phyloP scores from a whole-genome alignment of 768 basidiomycete species.

The Tricholoma furcatifolium region DNA sequence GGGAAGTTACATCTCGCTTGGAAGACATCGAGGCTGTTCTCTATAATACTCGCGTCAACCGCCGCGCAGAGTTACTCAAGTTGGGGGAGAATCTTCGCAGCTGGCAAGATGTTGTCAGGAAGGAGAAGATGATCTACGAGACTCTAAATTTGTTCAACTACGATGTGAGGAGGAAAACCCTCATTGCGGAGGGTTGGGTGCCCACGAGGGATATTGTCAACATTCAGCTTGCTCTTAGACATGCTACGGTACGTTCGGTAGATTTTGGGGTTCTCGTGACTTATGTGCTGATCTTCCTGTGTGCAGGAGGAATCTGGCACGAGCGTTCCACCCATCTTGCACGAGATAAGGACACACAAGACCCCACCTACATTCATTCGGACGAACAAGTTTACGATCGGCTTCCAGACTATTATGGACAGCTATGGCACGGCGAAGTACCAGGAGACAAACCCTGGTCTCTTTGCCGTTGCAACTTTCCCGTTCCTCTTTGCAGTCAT shows the following conservation, averaged over 20 bases:
- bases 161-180: slow-evolving; percentile 89
- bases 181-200: slow-evolving; percentile 97
- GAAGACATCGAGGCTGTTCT: slow-evolving; percentile 90
- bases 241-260: slow-evolving; percentile 67
- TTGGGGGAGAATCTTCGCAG: slow-evolving; percentile 82
- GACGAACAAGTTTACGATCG: slow-evolving; percentile 95
- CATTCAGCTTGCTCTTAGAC: slow-evolving; percentile 85
- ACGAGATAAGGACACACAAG: slow-evolving; percentile 86
- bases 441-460: slow-evolving; percentile 95
- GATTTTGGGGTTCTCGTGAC: background rate
- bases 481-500: slow-evolving; percentile 99
- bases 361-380: slow-evolving; percentile 94
- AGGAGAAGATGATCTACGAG: slow-evolving; percentile 96
- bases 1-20: slow-evolving; percentile 83
- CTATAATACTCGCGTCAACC: slow-evolving; percentile 83
- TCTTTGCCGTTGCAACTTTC: slow-evolving; percentile 91
- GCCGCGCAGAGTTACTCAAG: slow-evolving; percentile 78
- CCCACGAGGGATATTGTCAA: slow-evolving; percentile 86
- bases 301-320: slow-evolving; percentile 86
- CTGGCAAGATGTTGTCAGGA: slow-evolving; percentile 93
- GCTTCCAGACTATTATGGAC: slow-evolving; percentile 98
- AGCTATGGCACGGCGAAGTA: slow-evolving; percentile 93
- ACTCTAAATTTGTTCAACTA: slow-evolving; percentile 95
- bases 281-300: slow-evolving; percentile 20
- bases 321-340: slow-evolving; percentile 86